Conservation (phyloP, 164 flowering plant genomes). For the Tinospora cordifolia region DNA sequence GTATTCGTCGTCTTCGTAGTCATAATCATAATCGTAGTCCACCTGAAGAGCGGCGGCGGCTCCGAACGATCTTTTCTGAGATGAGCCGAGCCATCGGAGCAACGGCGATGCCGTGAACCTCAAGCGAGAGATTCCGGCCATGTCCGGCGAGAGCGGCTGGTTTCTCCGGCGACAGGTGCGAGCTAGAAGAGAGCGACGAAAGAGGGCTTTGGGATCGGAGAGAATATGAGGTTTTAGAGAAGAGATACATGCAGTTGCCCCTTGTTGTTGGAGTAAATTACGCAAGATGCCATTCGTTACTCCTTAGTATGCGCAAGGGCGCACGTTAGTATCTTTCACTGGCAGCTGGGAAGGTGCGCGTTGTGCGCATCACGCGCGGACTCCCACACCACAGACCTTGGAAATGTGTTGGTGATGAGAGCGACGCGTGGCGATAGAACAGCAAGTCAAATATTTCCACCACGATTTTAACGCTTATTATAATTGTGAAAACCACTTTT, state of each 20-base stretch:
- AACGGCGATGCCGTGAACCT: slow-evolving; percentile 2
- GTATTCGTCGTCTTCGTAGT: slow-evolving; percentile 15
- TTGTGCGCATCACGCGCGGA: slow-evolving; percentile 3
- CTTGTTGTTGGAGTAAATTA: too few species aligned
- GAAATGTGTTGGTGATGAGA: not conserved
- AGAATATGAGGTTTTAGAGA: slow-evolving; percentile 2
- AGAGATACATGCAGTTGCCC: too few species aligned
- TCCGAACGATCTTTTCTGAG: slow-evolving; percentile 11
- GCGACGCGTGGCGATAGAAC: not conserved
- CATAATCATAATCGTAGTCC: too few species aligned
- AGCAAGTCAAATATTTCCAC: too few species aligned
- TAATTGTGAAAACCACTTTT: not conserved
- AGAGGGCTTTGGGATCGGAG: not conserved
- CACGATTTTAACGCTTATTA: too few species aligned
- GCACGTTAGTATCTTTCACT: not conserved
- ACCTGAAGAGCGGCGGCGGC: slow-evolving; percentile 24
- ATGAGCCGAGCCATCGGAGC: not conserved
- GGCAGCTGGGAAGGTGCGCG: not conserved
- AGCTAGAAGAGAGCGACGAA: not conserved
- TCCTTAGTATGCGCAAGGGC: not conserved
- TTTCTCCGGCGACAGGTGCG: not conserved
- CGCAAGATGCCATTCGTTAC: not conserved
- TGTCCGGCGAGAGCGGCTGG: not conserved
- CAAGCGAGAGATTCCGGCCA: slow-evolving; percentile 19
- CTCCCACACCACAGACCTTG: not conserved